Evolutionary conservation across 805 yeast species (phyloP), one percentile per base, ranked within the genome.

Genomic region (Priceomyces carsonii): DNA sequence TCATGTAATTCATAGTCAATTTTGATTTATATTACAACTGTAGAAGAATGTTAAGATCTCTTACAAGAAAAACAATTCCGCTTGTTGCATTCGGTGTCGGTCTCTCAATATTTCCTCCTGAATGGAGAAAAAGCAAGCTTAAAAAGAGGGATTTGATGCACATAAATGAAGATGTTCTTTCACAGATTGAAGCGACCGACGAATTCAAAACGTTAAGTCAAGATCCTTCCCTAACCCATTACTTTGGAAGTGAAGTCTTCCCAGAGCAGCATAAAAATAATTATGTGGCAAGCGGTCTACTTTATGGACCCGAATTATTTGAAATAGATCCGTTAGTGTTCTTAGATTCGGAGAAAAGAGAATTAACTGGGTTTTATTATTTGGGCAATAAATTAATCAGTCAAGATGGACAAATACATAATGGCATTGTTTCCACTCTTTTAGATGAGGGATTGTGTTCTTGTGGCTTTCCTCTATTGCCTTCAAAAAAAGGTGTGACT

Each of bases 401-500:
- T 33, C 77, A 75, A 32, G 84, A 81, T 32, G 86, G 86, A 0
- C 77, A 79, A 34, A 75, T 91, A 13, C 95, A 88, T 54, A 83
- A 85, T 48, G 96, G 97, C 3, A 69, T 90, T 3, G 60, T 86
- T 4, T 74, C 95, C 2, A 80, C 95, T 2, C 57, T 91, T 9
- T 42, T 91, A 35, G 98, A 91, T 59, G 97, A 90, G 55, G 82
- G 84, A 0, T 63, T 91, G 18, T 87, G 96, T 50, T 71, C 79
- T 28, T 85, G 95, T 51, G 98, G 96, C 10, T 91, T 89, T 55
- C 79, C 87, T 3, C 63, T 73, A 18, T 66, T 91, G 8, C 98
- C 98, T 1, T 78, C 80, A 38, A 75, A 79, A 37, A 71, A 83
- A 33, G 99, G 98, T 9, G 96, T 93, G 16, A 91, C 99, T 0